These are phyloP conservation scores for Phascolomyces articulosus DNA, from an alignment of 371 early-diverging fungal genomes.

Conservation along the genomic window DNA sequence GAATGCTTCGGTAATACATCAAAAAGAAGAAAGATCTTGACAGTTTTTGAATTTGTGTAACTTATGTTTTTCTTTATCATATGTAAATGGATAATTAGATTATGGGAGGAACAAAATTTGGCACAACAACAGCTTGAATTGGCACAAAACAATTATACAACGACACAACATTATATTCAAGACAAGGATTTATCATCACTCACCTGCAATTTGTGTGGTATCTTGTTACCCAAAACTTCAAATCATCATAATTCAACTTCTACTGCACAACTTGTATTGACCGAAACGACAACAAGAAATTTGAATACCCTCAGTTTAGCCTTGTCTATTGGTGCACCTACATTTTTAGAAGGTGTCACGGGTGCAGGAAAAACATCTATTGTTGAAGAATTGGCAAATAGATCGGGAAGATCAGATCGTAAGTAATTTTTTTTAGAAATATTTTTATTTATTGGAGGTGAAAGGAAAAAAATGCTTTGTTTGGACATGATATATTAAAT, in stretches of 20 bases:
- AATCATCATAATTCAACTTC: no score
- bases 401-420: constrained; percentile 62
- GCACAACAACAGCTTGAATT: constrained; percentile 41
- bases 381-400: constrained; percentile 87
- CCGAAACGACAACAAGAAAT: constrained; percentile 74
- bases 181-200: constrained; percentile 55
- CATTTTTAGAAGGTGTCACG: constrained; percentile 91
- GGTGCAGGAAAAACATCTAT: constrained; percentile 97
- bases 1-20: constrained; percentile 57
- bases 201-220: constrained; percentile 69
- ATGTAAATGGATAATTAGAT: constrained; percentile 24
- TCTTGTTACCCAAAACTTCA: constrained; percentile 50
- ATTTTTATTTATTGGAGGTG: not conserved
- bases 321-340: constrained; percentile 83
- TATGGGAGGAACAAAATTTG: constrained; percentile 47
- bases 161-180: constrained; percentile 23
- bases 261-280: constrained; percentile 69
- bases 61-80: no score
- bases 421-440: constrained; percentile 9
- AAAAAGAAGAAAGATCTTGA: not conserved
- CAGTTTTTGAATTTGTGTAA: not conserved
- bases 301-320: constrained; percentile 83
- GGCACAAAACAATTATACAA: constrained; percentile 42
- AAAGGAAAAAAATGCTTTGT: not conserved
- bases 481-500: no score